Conservation (phyloP, 768 basidiomycete genomes). For the Trametes cinnabarina region DNA sequence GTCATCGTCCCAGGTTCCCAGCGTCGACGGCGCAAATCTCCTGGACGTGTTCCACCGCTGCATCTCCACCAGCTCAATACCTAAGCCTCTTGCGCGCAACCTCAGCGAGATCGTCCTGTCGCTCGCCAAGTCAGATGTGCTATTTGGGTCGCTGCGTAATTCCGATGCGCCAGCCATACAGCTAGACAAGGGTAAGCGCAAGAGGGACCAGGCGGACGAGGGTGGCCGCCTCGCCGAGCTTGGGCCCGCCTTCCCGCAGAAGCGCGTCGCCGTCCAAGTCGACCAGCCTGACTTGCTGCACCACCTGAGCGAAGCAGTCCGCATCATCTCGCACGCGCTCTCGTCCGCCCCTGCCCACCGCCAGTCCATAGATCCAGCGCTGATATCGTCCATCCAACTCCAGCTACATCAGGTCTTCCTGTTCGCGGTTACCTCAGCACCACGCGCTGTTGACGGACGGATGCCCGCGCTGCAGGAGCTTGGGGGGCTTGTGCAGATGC, state of each 20-base stretch:
- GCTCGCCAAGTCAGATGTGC: conserved; percentile 60
- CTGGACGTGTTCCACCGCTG: conserved; percentile 54
- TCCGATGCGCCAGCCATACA: conserved; percentile 62
- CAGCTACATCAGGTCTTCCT: conserved; percentile 76
- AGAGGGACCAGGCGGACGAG: conserved; percentile 55
- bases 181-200: conserved; percentile 73
- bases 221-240: conserved; percentile 15
- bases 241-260: conserved; percentile 26
- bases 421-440: conserved; percentile 66
- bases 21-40: conserved; percentile 45
- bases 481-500: conserved; percentile 76
- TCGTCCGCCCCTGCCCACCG: conserved; percentile 32
- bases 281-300: conserved; percentile 41
- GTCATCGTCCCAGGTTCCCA: conserved; percentile 49
- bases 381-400: conserved; percentile 69
- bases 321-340: conserved; percentile 52
- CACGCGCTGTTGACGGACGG: conserved; percentile 37
- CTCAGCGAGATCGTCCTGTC: conserved; percentile 63
- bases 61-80: conserved; percentile 45
- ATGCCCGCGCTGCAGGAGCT: conserved; percentile 69
- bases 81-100: conserved; percentile 51
- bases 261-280: conserved; percentile 28
- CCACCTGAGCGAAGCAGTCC: conserved; percentile 61
- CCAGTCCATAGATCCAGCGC: conserved; percentile 49
- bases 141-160: conserved; percentile 64